Base-by-base conservation (phyloP, 805 yeast genomes). In the Myxozyma geophila region DNA sequence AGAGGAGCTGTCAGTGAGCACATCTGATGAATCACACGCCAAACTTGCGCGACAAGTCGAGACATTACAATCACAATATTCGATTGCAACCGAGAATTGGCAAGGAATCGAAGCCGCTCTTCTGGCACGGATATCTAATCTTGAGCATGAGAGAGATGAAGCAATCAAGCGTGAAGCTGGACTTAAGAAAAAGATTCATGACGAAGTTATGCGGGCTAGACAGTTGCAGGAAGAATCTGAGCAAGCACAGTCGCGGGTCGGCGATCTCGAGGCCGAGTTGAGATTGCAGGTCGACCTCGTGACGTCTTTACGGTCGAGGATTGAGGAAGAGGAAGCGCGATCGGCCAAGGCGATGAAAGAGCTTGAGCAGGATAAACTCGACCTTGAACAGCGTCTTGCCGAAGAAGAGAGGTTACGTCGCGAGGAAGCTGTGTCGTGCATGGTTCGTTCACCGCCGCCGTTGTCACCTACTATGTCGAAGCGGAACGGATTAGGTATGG, bases 61-160 rank as follows among this genome's bases (percentile, higher is more conserved):
- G 50, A 76, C 81, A 15, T 72, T 90, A 21, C 92, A 88, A 71
- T 78, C 83, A 1, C 95, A 92, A 73, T 87, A 89, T 68, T 82
- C 89, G 7, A 82, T 86, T 15, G 88, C 93, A 0, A 87, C 87
- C 61, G 90, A 87, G 67, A 90, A 88, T 73, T 90, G 97, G 96
- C 87, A 88, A 61, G 78, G 85, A 19, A 86, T 91, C 49, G 98
- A 95, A 74, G 82, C 88, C 46, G 80, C 85, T 2, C 79, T 91
- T 63, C 77, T 81, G 64, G 74, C 76, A 8, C 83, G 82, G 62
- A 79, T 87, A 19, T 73, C 82, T 4, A 39, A 70, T 15, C 67
- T 82, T n/a, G 82, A 83, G 62, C 73, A 71, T 54, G 85, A 85
- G 58, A 72, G 83, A 7, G 82, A 79, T 41, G 75, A 74, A 6